Base-by-base conservation (phyloP, 1,284 basidiomycete species). In the Schizopora paradoxa region DNA sequence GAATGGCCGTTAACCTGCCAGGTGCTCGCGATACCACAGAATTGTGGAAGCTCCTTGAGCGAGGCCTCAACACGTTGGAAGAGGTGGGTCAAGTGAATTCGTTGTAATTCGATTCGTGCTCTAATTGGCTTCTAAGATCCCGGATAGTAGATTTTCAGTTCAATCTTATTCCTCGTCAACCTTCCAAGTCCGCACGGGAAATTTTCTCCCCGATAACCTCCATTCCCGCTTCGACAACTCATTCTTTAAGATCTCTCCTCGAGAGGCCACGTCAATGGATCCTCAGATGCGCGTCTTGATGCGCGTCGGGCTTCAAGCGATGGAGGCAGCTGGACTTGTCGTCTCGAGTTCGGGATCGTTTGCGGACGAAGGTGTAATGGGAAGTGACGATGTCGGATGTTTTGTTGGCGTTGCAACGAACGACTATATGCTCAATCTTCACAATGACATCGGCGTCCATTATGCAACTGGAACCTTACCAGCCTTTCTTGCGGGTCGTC, bases 201-300 rank as follows among this genome's bases (percentile, higher is more conserved):
- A 85, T 58, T 87, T 86, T 57, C 59, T 86, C 40, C 63, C 70
- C 8, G 67, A 69, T 35, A 64, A 69, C 16, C 76, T 75, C 51
- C 66, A 68, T 32, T 25, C 45, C 6, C n/a, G 28, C 36, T 87
- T 87, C 55, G 84, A 87, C 58, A 69, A 82, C 57, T 66, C 66
- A 52, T 84, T 86, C 58, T 86, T 87, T 68, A 74, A 75, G 48
- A 73, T 86, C 28, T 82, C 77, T 39, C 84, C 83, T 1, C 70
- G 83, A 4, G 84, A 86, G 60, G 82, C 83, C 5, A 74, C 66
- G 46, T 75, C 69, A 57, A 85, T 86, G 79, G 82, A 86, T 56
- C 84, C 84, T 4, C 84, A 86, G 54, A 82, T 85, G 54, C 73
- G 83, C 3, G 53, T 86, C 14, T 64, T 86, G 2, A 68, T 86